Conservation (phyloP, 192 early-diverging fungal species). For the Ambispora gerdemannii region DNA sequence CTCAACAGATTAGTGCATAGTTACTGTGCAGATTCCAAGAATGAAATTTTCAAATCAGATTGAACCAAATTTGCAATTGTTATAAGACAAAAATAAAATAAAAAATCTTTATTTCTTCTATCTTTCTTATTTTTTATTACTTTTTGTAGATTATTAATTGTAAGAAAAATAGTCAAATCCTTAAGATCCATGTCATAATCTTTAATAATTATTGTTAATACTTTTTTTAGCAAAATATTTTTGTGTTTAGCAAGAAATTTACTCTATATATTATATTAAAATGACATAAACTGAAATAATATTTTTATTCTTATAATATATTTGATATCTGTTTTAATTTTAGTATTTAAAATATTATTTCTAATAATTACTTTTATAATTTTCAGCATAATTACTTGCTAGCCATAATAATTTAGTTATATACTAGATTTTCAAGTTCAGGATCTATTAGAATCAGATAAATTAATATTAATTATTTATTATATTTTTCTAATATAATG, state of each 20-base stretch:
- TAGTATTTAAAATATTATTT: neutral
- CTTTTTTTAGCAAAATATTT: neutral
- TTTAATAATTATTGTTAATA: neutral
- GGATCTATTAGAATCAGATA: neutral
- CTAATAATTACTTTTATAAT: neutral
- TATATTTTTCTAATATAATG: neutral
- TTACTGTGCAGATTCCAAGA: conserved; percentile 17
- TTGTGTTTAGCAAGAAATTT: neutral
- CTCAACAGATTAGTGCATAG: neutral
- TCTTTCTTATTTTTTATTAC: neutral
- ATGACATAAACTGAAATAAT: neutral
- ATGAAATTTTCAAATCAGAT: neutral
- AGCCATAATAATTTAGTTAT: neutral
- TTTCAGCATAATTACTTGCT: conserved; percentile 3
- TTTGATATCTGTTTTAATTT: neutral
- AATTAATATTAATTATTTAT: neutral
- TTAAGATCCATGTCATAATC: neutral
- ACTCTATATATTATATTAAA: neutral
- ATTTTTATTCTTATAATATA: neutral
- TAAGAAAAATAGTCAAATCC: neutral
- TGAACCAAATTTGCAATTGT: neutral
- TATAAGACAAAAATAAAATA: conserved; percentile 4
- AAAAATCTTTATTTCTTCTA: neutral
- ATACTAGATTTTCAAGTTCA: neutral
- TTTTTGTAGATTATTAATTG: neutral